Evolutionary conservation across 2,329 filamentous ascomycete species (phyloP).

Genomic region (Cercospora sp.): DNA sequence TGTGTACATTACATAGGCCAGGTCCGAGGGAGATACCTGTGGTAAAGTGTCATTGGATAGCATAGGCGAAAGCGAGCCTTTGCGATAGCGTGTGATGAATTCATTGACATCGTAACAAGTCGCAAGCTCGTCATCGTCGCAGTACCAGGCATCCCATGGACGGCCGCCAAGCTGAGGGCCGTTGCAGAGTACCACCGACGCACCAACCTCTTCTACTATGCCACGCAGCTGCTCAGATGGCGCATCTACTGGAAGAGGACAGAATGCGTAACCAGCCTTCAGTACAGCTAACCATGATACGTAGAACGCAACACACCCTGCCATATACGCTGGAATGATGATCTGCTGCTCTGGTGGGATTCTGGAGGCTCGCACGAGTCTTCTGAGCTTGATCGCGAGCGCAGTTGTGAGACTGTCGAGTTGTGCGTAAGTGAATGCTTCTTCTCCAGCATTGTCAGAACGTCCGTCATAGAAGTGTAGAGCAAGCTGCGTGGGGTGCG

Average conservation of each 20-base stretch:
- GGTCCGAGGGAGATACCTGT: conserved; percentile 28
- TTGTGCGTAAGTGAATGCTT: conserved; percentile 17
- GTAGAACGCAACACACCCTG: conserved; percentile 20
- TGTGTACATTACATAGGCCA: conserved; percentile 31
- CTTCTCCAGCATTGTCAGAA: not conserved
- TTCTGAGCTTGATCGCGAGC: conserved; percentile 11
- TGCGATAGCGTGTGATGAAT: conserved; percentile 7
- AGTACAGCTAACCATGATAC: conserved; percentile 23
- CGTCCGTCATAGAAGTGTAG: conserved; percentile 15
- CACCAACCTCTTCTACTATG: conserved; percentile 24
- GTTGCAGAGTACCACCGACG: conserved; percentile 17
- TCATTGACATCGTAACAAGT: conserved; percentile 18
- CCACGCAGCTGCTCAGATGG: conserved; percentile 18
- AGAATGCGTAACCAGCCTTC: conserved; percentile 23
- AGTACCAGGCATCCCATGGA: conserved; percentile 25
- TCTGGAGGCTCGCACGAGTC: not conserved
- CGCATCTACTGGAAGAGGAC: conserved; percentile 21
- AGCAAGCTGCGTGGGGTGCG: conserved; percentile 10
- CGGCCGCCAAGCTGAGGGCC: conserved; percentile 17
- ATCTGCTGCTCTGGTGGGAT: not conserved
- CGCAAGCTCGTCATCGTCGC: conserved; percentile 23
- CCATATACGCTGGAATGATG: conserved; percentile 23
- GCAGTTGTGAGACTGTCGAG: conserved; percentile 20
- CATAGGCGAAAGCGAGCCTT: not conserved
- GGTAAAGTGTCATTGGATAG: conserved; percentile 7